Evolutionary conservation across 1,139 yeast genomes (phyloP).

Genomic region (Eremothecium sinecaudum): DNA sequence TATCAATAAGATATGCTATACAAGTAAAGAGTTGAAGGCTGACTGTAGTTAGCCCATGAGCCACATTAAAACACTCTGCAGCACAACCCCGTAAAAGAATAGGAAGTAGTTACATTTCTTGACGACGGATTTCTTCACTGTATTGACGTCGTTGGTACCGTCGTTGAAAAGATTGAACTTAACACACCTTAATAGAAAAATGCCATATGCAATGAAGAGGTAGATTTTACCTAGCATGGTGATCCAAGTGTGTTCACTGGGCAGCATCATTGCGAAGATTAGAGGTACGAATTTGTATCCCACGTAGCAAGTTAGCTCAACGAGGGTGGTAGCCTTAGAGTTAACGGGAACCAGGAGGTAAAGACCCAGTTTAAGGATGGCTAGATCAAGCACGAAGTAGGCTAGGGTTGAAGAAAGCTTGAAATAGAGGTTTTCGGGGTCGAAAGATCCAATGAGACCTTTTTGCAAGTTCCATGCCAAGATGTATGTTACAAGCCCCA

Average conservation of each 20-base stretch:
- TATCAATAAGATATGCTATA: too few relatives aligned
- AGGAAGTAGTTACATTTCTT: slow-evolving; percentile 79
- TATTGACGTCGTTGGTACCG: slow-evolving; percentile 44
- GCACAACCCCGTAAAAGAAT: slow-evolving; percentile 73
- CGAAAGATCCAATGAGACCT: slow-evolving; percentile 84
- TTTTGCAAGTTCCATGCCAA: slow-evolving; percentile 76
- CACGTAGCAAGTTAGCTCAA: slow-evolving; percentile 82
- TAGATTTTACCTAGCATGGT: slow-evolving; percentile 37
- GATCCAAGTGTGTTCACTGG: slow-evolving; percentile 30
- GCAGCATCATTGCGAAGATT: slow-evolving; percentile 45
- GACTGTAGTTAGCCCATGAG: slow-evolving; percentile 36
- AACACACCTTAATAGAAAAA: slow-evolving; percentile 74
- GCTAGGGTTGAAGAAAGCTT: slow-evolving; percentile 88
- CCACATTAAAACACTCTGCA: slow-evolving; percentile 62
- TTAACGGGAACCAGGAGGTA: slow-evolving; percentile 40
- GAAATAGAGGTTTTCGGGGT: slow-evolving; percentile 84
- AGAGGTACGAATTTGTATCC: slow-evolving; percentile 92
- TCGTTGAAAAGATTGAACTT: slow-evolving; percentile 64
- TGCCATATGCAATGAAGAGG: slow-evolving; percentile 48
- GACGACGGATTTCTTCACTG: slow-evolving; percentile 56
- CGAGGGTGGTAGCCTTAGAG: slow-evolving; percentile 38
- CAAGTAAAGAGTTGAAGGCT: too few relatives aligned
- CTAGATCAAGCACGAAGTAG: slow-evolving; percentile 62
- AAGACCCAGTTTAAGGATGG: slow-evolving; percentile 51
- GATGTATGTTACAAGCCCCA: slow-evolving; percentile 87